These are phyloP conservation scores for Poronia punctata DNA, from an alignment of 495 filamentous ascomycete genomes.

Conservation along the genomic window DNA sequence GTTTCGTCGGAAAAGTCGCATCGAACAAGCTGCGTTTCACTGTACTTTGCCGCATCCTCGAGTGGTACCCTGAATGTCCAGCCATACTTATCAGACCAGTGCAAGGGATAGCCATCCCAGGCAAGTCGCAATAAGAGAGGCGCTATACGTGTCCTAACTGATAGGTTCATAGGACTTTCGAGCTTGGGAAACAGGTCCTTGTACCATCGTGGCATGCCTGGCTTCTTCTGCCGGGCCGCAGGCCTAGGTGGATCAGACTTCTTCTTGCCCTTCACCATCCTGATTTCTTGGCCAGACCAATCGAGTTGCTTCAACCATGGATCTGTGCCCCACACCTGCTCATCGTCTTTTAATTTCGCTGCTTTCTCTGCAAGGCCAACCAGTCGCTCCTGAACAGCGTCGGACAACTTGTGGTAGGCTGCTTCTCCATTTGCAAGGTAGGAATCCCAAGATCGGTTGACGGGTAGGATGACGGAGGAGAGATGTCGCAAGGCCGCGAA, in stretches of 20 bases:
- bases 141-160: conserved; percentile 80
- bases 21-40: conserved; percentile 58
- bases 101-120: conserved; percentile 84
- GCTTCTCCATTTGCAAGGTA: conserved; percentile 78
- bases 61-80: conserved; percentile 82
- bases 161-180: conserved; percentile 60
- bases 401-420: conserved; percentile 71
- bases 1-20: conserved; percentile 76
- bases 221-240: conserved; percentile 79
- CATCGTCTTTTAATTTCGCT: conserved; percentile 59
- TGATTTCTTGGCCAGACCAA: conserved; percentile 88
- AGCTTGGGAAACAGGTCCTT: conserved; percentile 74
- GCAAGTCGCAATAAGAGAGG: conserved; percentile 76
- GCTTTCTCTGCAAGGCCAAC: conserved; percentile 67
- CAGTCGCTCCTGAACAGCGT: conserved; percentile 68
- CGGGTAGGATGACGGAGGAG: conserved; percentile 84
- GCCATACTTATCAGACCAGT: conserved; percentile 88
- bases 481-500: conserved; percentile 91
- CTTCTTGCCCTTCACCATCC: conserved; percentile 84
- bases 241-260: conserved; percentile 72
- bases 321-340: conserved; percentile 63
- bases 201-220: conserved; percentile 94
- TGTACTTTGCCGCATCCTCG: conserved; percentile 56
- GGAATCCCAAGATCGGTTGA: conserved; percentile 76
- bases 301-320: conserved; percentile 91